Base-by-base conservation (phyloP, 2,329 filamentous ascomycete species). In the Chrysosporium keratinophilum region DNA sequence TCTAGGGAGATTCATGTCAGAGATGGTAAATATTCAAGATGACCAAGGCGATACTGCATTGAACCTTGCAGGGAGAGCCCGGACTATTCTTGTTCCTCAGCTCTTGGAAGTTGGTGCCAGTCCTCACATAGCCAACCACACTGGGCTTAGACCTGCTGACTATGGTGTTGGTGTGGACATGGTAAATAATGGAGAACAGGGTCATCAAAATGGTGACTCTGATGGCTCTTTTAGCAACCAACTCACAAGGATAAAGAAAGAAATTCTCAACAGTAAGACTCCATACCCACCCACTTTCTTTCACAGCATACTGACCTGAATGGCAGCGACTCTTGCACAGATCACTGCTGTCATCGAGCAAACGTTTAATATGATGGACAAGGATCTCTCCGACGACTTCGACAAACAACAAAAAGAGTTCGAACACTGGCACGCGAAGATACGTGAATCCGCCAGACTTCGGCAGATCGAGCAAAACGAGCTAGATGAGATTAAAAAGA, bases 11-110 rank as follows among this genome's bases (percentile, higher is more conserved):
- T 98, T 98, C 71, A 94, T 98, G 80, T 88, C 86, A 47, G 90
- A 97, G 65, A 94, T 98, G 68, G 91, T 98, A 56, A 97, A 98
- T 63, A 85, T 90, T 0, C 87, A 91, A 63, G 93, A 98, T 69
- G 89, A 90, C 63, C 86, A 87, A 34, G 93, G 93, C 0, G 95
- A 98, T 65, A 98, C 93, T 0, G 93, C 93, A 0, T 76, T 98
- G 17, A 96, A 96, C 61, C 84, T 97, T 58, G 93, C 91, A 1
- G 90, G 93, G 1, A 80, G 93, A 57, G 95, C 96, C 60, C 88
- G 89, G 19, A 97, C 95, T 66, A 94, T 88, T 63, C 95, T 98
- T 62, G 95, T 97, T 55, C 91, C 89, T n/a, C 93, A 98, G 66
- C 76, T 98, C 33, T 77, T 97, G 10, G 93, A 98, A 70, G 90